Conservation (phyloP, 495 filamentous ascomycete species). For the Ramalina intermedia region DNA sequence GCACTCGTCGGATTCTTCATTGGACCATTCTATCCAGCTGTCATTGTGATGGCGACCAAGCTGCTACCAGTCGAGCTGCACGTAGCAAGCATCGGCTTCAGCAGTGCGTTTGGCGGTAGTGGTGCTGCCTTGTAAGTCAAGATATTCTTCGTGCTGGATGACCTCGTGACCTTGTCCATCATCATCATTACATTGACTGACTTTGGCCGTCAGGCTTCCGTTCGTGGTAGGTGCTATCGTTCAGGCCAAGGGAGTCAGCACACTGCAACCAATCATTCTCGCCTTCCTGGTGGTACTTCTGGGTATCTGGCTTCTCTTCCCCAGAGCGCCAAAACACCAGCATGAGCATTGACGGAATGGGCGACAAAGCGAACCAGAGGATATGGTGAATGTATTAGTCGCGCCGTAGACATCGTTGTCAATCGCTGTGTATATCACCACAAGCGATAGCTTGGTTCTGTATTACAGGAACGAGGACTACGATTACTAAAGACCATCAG, state of each 20-base stretch:
- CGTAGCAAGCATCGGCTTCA: slow-evolving; percentile 71
- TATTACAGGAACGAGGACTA: too few species aligned
- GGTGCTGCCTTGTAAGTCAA: slow-evolving; percentile 42
- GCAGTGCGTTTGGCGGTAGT: slow-evolving; percentile 63
- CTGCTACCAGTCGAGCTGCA: slow-evolving; percentile 65
- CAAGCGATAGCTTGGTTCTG: too few species aligned
- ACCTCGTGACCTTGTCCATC: neutral
- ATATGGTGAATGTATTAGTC: too few species aligned
- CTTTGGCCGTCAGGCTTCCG: slow-evolving; percentile 40
- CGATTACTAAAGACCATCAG: too few species aligned
- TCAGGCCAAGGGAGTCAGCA: slow-evolving; percentile 61
- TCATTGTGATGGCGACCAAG: slow-evolving; percentile 66
- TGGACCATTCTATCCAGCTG: slow-evolving; percentile 55
- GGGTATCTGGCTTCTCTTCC: slow-evolving; percentile 38
- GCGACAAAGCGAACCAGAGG: neutral
- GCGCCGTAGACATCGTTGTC: too few species aligned
- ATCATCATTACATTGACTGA: neutral
- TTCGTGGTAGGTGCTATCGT: slow-evolving; percentile 79
- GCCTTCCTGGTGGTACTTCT: slow-evolving; percentile 46
- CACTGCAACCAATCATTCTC: slow-evolving; percentile 64
- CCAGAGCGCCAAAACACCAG: slow-evolving; percentile 14
- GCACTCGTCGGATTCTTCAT: slow-evolving; percentile 59
- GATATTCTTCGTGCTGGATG: neutral
- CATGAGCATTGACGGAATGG: slow-evolving; percentile 1
- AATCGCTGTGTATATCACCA: too few species aligned